phyloP scores from a whole-genome alignment of 306 rosid genomes.

The Trifolium dubium region DNA sequence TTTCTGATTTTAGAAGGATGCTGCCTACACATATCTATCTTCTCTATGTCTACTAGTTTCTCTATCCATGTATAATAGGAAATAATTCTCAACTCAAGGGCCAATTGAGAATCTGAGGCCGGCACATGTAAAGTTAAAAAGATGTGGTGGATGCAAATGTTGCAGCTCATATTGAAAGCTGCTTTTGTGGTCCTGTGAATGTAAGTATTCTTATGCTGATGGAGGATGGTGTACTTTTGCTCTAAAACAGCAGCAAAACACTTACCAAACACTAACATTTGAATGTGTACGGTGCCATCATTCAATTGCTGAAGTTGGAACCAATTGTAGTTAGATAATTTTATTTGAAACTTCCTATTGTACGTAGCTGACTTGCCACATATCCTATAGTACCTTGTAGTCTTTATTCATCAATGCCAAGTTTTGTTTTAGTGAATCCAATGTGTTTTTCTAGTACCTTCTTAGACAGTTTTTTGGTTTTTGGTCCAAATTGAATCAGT shows the following conservation, averaged over 20 bases:
- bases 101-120: slow-evolving; percentile 12
- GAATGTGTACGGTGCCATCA: not conserved
- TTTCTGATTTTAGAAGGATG: slow-evolving; percentile 30
- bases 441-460: not conserved
- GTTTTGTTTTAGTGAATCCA: not conserved
- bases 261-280: not conserved
- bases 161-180: slow-evolving; percentile 15
- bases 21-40: slow-evolving; percentile 8
- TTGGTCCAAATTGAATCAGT: not conserved
- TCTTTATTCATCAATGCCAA: not conserved
- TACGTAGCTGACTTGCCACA: not conserved
- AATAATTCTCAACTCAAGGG: not conserved
- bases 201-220: not conserved
- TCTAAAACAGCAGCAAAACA: not conserved
- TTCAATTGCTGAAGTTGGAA: slow-evolving; percentile 10
- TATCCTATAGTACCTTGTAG: not conserved
- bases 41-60: slow-evolving; percentile 24
- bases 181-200: slow-evolving; percentile 21
- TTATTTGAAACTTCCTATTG: not conserved
- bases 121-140: slow-evolving; percentile 20
- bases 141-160: slow-evolving; percentile 17
- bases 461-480: not conserved
- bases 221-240: slow-evolving; percentile 4
- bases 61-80: slow-evolving; percentile 31
- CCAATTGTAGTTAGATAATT: not conserved